Percentiles rank a stretch among this genome's conserved stretches.
Conservation (phyloP, 2,329 filamentous ascomycete species). For the Epichloe baconii region DNA sequence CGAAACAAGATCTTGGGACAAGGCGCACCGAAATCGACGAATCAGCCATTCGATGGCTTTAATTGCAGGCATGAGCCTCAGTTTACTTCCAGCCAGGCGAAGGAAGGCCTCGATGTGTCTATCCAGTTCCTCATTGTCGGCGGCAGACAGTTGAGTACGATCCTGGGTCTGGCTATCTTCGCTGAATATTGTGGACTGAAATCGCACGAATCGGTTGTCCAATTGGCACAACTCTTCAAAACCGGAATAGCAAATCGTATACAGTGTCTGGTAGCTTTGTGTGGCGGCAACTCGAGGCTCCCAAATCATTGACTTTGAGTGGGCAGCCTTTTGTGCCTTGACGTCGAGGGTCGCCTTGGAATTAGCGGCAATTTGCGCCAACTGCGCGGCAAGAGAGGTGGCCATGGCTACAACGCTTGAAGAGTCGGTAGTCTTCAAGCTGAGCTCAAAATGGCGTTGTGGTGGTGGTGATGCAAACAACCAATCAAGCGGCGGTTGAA, state of each 20-base stretch:
- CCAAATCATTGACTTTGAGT: constrained; percentile 92
- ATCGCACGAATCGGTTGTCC: constrained; percentile 65
- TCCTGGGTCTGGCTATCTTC: constrained; percentile 87
- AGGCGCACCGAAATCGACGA: constrained; percentile 65
- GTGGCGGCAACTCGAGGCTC: constrained; percentile 70
- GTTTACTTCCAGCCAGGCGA: constrained; percentile 58
- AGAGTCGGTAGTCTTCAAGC: constrained; percentile 5
- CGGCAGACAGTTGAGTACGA: constrained; percentile 66
- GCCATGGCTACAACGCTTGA: constrained; percentile 43
- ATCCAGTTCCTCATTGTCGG: constrained; percentile 74
- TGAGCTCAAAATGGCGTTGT: constrained; percentile 1
- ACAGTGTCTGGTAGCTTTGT: constrained; percentile 85
- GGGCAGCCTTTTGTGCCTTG: constrained; percentile 81
- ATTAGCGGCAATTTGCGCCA: constrained; percentile 81
- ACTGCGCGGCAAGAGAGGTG: constrained; percentile 80
- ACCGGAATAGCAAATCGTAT: constrained; percentile 73
- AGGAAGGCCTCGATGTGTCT: constrained; percentile 70
- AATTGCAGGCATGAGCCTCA: constrained; percentile 76
- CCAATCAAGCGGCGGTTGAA: background rate
- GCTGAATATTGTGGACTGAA: constrained; percentile 73
- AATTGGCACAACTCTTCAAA: constrained; percentile 85
- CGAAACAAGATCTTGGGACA: background rate
- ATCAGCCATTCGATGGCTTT: constrained; percentile 94
- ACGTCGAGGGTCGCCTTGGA: constrained; percentile 85
- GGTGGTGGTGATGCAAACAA: background rate